phyloP scores from a whole-genome alignment of 805 yeast genomes.

The Dipodascus albidus region DNA sequence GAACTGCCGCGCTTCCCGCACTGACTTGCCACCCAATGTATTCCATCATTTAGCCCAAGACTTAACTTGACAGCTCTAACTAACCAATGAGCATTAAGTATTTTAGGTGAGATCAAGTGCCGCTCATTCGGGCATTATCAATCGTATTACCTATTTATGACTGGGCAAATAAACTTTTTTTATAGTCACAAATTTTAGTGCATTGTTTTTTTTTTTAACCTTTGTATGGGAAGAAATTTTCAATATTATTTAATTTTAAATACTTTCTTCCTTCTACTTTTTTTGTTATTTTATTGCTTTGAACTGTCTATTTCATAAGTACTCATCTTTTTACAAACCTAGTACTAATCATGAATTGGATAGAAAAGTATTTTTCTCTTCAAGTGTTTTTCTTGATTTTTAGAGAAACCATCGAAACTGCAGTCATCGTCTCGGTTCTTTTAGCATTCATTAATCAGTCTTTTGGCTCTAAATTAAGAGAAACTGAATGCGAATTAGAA shows the following conservation, averaged over 20 bases:
- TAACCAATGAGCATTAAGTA: neutral
- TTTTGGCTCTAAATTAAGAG: slow-evolving; percentile 32
- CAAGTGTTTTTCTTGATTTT: slow-evolving; percentile 82
- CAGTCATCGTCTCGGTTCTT: slow-evolving; percentile 73
- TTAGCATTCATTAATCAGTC: slow-evolving; percentile 80
- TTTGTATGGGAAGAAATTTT: neutral
- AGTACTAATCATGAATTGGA: neutral
- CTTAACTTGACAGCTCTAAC: neutral
- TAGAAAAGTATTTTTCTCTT: slow-evolving; percentile 34
- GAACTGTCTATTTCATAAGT: too few species aligned
- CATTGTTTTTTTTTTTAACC: neutral
- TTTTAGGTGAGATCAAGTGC: neutral
- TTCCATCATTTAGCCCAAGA: too few species aligned
- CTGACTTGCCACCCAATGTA: too few species aligned
- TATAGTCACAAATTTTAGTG: neutral
- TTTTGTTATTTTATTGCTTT: too few species aligned
- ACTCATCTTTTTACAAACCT: neutral
- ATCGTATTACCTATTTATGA: neutral
- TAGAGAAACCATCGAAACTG: slow-evolving; percentile 84
- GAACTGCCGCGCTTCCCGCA: too few species aligned
- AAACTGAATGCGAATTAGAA: slow-evolving; percentile 26
- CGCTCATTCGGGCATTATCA: neutral
- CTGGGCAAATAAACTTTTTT: neutral
- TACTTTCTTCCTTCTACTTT: neutral
- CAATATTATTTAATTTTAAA: neutral